Base-by-base conservation (phyloP, 1,284 basidiomycete genomes). In the Inonotus hispidus region DNA sequence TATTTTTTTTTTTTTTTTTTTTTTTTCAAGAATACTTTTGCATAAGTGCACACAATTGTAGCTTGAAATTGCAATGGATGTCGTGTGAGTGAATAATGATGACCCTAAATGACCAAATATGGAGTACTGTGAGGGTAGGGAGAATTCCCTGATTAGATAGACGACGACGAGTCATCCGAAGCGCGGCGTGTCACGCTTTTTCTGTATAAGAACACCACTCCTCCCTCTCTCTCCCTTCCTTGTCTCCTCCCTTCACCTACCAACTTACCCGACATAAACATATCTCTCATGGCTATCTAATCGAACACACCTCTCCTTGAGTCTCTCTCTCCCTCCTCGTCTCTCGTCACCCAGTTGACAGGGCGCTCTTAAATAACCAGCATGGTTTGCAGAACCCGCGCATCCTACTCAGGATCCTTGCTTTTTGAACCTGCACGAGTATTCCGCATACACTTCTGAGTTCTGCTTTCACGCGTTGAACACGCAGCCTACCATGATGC, bases 341-440 rank as follows among this genome's bases (percentile, higher is more conserved):
- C 72, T 47, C 13, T 65, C 68, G 70, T 73, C 70, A 62, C 64
- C 69, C 64, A 58, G 66, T 70, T 71, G 73, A 71, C 71, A 74
- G 70, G 75, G 75, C 75, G 69, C 68, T 14, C 69, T 69, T 65
- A 68, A 67, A 72, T 53, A 75, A 72, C 79, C 79, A 88, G 79
- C 79, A 90, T 90, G 88, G 86, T 90, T 79, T 85, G 88, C 79
- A 88, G 84, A 83, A 82, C 82, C 71, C 87, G 85, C 69, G 85
- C 79, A 75, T 85, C 85, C 72, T 87, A 84, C 80, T 85, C 88
- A 87, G 88, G 88, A 78, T 85, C 87, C 73, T 81, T 90, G 65
- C 82, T 90, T 71, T 91, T 91, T 74, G 88, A 90, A 78, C 88
- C 88, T 65, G 84, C 87, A 76, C 85, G 90, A 74, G 88, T 90